These are phyloP conservation scores for Litsea cubeba DNA, from an alignment of 164 flowering plant species.

Conservation along the genomic window DNA sequence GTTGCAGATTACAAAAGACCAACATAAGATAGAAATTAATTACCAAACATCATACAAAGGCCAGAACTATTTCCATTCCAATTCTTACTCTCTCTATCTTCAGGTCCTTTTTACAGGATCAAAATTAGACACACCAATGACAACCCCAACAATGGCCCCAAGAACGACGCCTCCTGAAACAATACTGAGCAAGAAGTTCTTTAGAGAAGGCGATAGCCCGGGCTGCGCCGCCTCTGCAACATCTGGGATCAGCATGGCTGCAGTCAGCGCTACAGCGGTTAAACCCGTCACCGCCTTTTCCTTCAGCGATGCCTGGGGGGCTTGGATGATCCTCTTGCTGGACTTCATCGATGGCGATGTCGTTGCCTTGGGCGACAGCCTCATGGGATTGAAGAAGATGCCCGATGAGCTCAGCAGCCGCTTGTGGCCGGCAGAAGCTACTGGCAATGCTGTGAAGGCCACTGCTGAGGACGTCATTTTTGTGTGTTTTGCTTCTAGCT, in stretches of 20 bases:
- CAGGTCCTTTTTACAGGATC: constrained; percentile 46
- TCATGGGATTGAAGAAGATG: neutral
- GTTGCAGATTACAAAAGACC: neutral
- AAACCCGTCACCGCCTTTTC: constrained; percentile 34
- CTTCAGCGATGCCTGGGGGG: constrained; percentile 19
- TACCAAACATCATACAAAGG: neutral
- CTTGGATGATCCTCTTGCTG: neutral
- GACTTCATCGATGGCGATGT: neutral
- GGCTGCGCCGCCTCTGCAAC: constrained; percentile 40
- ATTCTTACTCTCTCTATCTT: neutral
- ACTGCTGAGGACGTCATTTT: neutral
- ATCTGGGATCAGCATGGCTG: constrained; percentile 35
- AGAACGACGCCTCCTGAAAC: constrained; percentile 40
- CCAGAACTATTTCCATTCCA: neutral
- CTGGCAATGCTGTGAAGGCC: neutral
- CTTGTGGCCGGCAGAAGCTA: neutral
- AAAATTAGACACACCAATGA: constrained; percentile 48
- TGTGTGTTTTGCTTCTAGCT: no score
- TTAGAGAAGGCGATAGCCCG: constrained; percentile 38
- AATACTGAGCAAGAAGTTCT: constrained; percentile 58
- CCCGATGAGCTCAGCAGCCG: neutral
- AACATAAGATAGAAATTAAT: neutral
- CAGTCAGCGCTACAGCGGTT: constrained; percentile 36
- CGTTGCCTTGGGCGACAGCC: neutral
- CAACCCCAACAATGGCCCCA: constrained; percentile 30